Evolutionary conservation across 1,139 yeast genomes (phyloP), one percentile per base, ranked within the genome.

Genomic region (Sugiyamaella xylanicola): DNA sequence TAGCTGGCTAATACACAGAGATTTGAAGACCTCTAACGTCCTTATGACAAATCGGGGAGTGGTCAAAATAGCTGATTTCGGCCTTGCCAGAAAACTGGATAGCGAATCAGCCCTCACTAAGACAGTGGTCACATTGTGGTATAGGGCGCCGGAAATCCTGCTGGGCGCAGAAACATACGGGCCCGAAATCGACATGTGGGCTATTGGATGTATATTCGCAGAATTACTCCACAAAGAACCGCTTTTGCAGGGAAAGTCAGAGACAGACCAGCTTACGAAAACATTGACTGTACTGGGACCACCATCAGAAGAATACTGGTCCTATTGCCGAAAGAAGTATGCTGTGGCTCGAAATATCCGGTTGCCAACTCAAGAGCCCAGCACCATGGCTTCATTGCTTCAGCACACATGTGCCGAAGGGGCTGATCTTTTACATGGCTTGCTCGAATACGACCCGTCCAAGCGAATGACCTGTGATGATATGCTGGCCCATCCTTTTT

Each of bases 131-230:
- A 70, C 74, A 1, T 53, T 69, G n/a, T 93, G 97, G 97, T 93
- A 93, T 72, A 78, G 98, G 60, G 97, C 98, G 0, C 99, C 99
- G 0, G 99, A 92, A 69, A 87, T 93, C 69, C 89, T 93, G 88
- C 77, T 92, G 0, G 56, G 58, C 83, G 92, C 65, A 87, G 88
- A 59, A 2, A 46, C 36, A 4, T 92, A 92, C 72, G 86, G 96
- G 1, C 88, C 87, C 72, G 96, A 97, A 22, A 90, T 93, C 57
- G 99, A 93, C 70, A 80, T 92, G 55, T 93, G 99, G 99, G 88
- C 97, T 0, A 92, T 91, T 21, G 99, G 99, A 1, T 93, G 98
- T 74, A 90, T 92, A 54, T 76, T 93, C 55, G 98, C 97, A 0
- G 99, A 93, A 68, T 77, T 93, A 51, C 74, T 91, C 19, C 96